These are phyloP conservation scores for Russula lepida DNA, from an alignment of 768 basidiomycete genomes.

Conservation along the genomic window DNA sequence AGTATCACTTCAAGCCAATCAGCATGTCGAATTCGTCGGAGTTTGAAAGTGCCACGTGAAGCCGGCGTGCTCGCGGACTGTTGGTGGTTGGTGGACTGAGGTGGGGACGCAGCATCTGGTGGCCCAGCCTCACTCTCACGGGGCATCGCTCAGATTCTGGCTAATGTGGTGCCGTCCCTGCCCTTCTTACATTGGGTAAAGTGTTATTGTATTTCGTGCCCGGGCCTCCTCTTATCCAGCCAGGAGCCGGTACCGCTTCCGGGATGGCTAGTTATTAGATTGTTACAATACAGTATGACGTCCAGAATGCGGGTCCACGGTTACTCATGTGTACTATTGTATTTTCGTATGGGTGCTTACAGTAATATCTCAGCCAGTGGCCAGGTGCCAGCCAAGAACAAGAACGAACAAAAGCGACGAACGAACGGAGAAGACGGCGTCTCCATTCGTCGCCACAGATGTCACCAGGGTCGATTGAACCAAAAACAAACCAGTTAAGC, in stretches of 20 bases:
- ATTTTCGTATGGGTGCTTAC: not conserved
- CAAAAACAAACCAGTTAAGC: not conserved
- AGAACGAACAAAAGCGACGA: not conserved
- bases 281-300: not conserved
- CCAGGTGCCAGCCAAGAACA: not conserved
- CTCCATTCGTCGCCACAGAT: not conserved
- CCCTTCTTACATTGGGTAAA: not conserved
- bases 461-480: not conserved
- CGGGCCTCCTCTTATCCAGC: not conserved
- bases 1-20: no score
- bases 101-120: not conserved
- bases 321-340: no score
- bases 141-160: not conserved
- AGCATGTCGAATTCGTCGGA: no score
- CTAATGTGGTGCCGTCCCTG: not conserved
- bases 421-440: not conserved
- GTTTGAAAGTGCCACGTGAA: not conserved
- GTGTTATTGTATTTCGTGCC: not conserved
- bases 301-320: not conserved
- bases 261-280: not conserved
- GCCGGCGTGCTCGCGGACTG: not conserved
- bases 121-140: not conserved
- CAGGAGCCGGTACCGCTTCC: not conserved
- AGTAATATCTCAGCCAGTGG: not conserved
- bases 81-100: not conserved